phyloP scores from a whole-genome alignment of 148 eudicot species.

The Amaranthus cruentus region DNA sequence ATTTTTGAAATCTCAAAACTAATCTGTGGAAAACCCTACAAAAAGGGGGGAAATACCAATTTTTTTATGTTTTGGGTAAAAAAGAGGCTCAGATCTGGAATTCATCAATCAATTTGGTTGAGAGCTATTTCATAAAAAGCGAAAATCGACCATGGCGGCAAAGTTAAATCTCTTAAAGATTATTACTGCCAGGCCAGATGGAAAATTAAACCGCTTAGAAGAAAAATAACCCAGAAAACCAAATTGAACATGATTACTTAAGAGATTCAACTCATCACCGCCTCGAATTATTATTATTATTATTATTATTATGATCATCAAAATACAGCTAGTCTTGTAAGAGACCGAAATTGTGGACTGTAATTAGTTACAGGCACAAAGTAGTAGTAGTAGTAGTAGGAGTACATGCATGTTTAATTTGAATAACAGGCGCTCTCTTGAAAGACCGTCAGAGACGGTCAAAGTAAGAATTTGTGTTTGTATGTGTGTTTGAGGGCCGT shows the following conservation, averaged over 20 bases:
- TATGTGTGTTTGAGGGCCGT: conserved; percentile 5
- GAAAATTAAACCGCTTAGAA: neutral
- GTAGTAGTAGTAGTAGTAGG: no score
- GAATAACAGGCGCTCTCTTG: no score
- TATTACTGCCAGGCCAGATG: neutral
- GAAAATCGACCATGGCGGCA: neutral
- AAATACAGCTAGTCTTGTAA: neutral
- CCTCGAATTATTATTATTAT: neutral
- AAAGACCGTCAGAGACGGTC: no score
- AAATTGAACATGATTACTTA: neutral
- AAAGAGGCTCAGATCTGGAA: neutral
- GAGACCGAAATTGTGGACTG: no score
- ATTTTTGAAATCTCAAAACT: no score
- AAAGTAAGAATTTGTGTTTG: no score
- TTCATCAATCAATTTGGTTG: neutral
- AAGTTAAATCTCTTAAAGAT: neutral
- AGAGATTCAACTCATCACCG: neutral
- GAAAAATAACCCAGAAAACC: neutral
- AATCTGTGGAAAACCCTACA: no score
- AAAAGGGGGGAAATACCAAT: no score
- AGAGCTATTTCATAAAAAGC: neutral
- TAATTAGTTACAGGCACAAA: no score
- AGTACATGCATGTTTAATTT: no score
- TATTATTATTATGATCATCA: neutral
- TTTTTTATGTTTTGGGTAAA: neutral